A percentile compares a stretch with the other conserved stretches of the same genome.
Conservation (phyloP, 305 asterid species). For the Solanum chacoense region DNA sequence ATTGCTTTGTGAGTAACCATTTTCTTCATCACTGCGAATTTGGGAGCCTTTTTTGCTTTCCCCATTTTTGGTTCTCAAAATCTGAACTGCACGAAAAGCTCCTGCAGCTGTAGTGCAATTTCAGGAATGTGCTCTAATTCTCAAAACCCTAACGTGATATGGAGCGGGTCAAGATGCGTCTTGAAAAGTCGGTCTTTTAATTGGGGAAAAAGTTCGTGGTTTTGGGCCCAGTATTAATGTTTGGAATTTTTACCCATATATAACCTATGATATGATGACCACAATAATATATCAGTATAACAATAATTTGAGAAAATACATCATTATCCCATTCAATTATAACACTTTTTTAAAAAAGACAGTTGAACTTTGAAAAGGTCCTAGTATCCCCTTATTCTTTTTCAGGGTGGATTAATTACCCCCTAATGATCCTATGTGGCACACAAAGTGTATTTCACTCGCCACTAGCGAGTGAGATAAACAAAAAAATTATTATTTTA, state of each 20-base stretch:
- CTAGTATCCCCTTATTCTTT: too few species aligned
- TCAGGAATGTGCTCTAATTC: background rate
- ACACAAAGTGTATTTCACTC: too few species aligned
- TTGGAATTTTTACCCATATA: background rate
- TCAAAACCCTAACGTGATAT: background rate
- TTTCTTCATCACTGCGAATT: constrained; percentile 90
- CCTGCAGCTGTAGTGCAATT: background rate
- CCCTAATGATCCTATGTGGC: too few species aligned
- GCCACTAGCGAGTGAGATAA: too few species aligned
- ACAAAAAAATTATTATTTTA: too few species aligned
- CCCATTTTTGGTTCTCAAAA: constrained; percentile 32
- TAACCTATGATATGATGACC: background rate
- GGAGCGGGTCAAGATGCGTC: background rate
- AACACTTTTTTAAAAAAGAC: too few species aligned
- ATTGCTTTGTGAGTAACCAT: constrained; percentile 58
- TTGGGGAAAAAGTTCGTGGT: background rate
- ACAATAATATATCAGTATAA: background rate
- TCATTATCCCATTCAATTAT: too few species aligned
- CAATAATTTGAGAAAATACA: too few species aligned
- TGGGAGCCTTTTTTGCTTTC: constrained; percentile 73
- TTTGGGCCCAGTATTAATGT: background rate
- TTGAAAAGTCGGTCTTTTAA: background rate
- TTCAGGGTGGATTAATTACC: too few species aligned
- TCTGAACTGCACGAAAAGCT: background rate
- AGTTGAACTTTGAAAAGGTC: too few species aligned